Conservation (phyloP, 768 basidiomycete species). For the Suillus brevipes region DNA sequence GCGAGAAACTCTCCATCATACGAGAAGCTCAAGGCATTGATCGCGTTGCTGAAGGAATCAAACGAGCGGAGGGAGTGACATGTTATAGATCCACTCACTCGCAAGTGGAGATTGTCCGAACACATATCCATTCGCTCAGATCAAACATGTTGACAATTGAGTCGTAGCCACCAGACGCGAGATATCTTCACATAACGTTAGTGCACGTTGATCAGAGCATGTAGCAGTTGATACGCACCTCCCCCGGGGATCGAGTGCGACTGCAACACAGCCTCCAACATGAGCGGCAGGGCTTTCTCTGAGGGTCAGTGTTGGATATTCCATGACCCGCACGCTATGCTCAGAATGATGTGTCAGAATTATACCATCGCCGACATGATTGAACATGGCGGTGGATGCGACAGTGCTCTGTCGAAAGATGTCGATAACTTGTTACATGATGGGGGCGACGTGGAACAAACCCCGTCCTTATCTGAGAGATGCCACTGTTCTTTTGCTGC, state of each 20-base stretch:
- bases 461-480: slow-evolving; percentile 33
- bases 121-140: slow-evolving; percentile 76
- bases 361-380: slow-evolving; percentile 71
- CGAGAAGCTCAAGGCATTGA: slow-evolving; percentile 76
- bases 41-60: slow-evolving; percentile 52
- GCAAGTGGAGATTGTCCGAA: slow-evolving; percentile 74
- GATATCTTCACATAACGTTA: slow-evolving; percentile 47
- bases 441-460: slow-evolving; percentile 2
- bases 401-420: slow-evolving; percentile 41
- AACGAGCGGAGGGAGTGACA: neutral
- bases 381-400: slow-evolving; percentile 70
- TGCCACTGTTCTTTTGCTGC: slow-evolving; percentile 55
- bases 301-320: slow-evolving; percentile 61
- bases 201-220: neutral
- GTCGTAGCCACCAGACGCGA: slow-evolving; percentile 79
- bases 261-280: slow-evolving; percentile 75
- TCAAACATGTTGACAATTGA: slow-evolving; percentile 85
- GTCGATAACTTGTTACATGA: neutral
- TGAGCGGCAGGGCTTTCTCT: slow-evolving; percentile 71
- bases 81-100: slow-evolving; percentile 53
- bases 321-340: slow-evolving; percentile 64
- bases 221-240: slow-evolving; percentile 38
- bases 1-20: slow-evolving; percentile 83
- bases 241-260: slow-evolving; percentile 78
- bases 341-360: slow-evolving; percentile 65